These are phyloP conservation scores for Arabidopsis lyrata DNA, from an alignment of 441 rosid genomes.

Conservation along the genomic window DNA sequence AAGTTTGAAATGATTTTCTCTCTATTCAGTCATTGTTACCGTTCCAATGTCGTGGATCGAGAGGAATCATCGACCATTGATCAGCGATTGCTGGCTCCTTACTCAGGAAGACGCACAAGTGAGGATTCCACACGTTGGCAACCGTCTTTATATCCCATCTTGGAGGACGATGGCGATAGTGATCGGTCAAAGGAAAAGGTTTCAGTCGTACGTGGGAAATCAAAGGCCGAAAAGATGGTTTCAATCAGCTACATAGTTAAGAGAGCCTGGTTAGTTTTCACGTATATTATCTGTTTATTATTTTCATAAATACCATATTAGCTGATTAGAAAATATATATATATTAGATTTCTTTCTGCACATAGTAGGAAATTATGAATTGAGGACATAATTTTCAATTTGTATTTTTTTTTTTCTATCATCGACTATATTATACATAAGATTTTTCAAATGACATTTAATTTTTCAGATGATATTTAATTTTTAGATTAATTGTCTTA, in stretches of 20 bases:
- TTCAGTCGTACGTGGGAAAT: neutral
- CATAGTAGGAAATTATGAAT: neutral
- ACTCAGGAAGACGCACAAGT: neutral
- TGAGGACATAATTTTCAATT: neutral
- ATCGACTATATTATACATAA: neutral
- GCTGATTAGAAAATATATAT: neutral
- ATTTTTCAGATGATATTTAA: neutral
- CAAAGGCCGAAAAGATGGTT: slow-evolving; percentile 17
- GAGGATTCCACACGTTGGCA: slow-evolving; percentile 34
- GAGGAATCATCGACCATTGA: slow-evolving; percentile 10
- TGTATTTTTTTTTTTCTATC: neutral
- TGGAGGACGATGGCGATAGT: slow-evolving; percentile 22
- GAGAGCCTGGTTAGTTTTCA: slow-evolving; percentile 28
- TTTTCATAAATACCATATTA: neutral
- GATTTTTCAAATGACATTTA: no score
- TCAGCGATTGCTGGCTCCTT: neutral
- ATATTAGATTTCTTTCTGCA: neutral
- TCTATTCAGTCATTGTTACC: slow-evolving; percentile 25
- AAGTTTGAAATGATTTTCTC: slow-evolving; percentile 29
- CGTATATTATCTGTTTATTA: neutral
- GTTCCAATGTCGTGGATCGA: neutral
- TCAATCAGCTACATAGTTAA: slow-evolving; percentile 21
- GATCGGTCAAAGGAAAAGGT: neutral
- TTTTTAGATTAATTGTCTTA: neutral
- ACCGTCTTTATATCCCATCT: slow-evolving; percentile 41